Evolutionary conservation across 305 asterid species (phyloP).

Genomic region (Andrographis paniculata): DNA sequence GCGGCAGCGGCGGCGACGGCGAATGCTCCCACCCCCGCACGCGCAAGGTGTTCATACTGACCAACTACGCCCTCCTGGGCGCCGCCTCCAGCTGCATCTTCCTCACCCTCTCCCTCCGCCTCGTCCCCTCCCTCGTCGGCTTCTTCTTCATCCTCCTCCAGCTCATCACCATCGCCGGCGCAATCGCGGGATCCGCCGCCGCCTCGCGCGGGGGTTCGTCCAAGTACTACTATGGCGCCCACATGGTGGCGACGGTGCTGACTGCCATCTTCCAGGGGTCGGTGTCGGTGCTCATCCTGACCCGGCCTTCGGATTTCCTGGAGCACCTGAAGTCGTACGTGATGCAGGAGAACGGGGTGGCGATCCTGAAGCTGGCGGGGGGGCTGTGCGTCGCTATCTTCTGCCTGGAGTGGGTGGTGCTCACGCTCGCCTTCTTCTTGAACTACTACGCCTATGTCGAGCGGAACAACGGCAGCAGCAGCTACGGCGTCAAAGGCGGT

Average conservation of each 20-base stretch:
- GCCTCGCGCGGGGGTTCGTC: conserved; percentile 47
- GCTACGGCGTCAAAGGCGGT: conserved; percentile 37
- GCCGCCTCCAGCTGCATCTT: conserved; percentile 86
- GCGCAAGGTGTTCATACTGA: conserved; percentile 50
- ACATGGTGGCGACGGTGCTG: conserved; percentile 78
- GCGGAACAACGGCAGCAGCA: conserved; percentile 24
- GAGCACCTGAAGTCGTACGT: conserved; percentile 74
- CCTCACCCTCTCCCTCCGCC: conserved; percentile 86
- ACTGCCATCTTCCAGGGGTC: conserved; percentile 97
- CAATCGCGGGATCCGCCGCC: conserved; percentile 78
- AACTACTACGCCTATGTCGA: conserved; percentile 68
- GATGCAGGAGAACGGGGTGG: conserved; percentile 71
- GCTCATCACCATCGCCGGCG: conserved; percentile 63
- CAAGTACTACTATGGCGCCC: conserved; percentile 70
- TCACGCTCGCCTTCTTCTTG: conserved; percentile 75
- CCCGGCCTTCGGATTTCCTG: conserved; percentile 63
- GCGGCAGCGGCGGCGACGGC: too few relatives aligned
- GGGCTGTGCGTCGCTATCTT: conserved; percentile 61
- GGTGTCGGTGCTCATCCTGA: conserved; percentile 73
- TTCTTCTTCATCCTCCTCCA: conserved; percentile 82
- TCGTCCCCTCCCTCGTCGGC: conserved; percentile 77
- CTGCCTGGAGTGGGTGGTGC: conserved; percentile 86
- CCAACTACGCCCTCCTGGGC: conserved; percentile 66
- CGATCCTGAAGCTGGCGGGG: conserved; percentile 67
- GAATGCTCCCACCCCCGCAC: conserved; percentile 30